Evolutionary conservation across 345 rosid species (phyloP).

Genomic region (Gossypium ekmanianum): DNA sequence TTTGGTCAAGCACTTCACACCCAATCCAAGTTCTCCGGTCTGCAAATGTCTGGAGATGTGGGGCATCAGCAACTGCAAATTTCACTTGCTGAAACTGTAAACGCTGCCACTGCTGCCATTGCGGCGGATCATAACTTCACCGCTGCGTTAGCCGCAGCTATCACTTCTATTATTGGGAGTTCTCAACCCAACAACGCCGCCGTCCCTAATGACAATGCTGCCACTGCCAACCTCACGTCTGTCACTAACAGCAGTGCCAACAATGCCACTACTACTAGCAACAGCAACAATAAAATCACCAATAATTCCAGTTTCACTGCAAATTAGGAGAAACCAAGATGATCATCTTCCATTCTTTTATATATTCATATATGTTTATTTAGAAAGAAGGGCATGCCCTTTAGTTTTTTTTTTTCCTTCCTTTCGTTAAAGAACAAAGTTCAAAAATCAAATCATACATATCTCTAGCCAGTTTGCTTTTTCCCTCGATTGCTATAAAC

Average conservation of each 20-base stretch:
- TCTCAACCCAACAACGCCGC: conserved; percentile 22
- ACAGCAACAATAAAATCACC: conserved; percentile 27
- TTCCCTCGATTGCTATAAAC: background rate
- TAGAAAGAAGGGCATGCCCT: background rate
- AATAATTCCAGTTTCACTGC: conserved; percentile 30
- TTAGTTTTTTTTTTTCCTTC: background rate
- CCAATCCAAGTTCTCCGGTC: conserved; percentile 63
- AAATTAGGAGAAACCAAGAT: conserved; percentile 17
- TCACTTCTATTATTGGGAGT: conserved; percentile 50
- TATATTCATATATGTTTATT: background rate
- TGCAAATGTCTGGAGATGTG: conserved; percentile 50
- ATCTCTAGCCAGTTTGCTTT: conserved; percentile 9
- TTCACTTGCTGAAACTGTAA: conserved; percentile 36
- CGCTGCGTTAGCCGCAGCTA: conserved; percentile 65
- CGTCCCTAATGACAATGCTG: conserved; percentile 2
- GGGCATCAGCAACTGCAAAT: conserved; percentile 32
- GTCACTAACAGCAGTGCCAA: conserved; percentile 21
- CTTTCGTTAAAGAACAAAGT: background rate
- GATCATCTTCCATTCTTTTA: background rate
- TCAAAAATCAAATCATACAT: conserved; percentile 2
- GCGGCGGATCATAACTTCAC: conserved; percentile 62
- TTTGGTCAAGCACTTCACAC: conserved; percentile 55
- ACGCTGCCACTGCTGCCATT: conserved; percentile 47
- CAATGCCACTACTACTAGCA: conserved; percentile 16
- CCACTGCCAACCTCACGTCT: conserved; percentile 10